These are phyloP conservation scores for Lathyrus tuberosus DNA, from an alignment of 306 rosid species.

Conservation along the genomic window DNA sequence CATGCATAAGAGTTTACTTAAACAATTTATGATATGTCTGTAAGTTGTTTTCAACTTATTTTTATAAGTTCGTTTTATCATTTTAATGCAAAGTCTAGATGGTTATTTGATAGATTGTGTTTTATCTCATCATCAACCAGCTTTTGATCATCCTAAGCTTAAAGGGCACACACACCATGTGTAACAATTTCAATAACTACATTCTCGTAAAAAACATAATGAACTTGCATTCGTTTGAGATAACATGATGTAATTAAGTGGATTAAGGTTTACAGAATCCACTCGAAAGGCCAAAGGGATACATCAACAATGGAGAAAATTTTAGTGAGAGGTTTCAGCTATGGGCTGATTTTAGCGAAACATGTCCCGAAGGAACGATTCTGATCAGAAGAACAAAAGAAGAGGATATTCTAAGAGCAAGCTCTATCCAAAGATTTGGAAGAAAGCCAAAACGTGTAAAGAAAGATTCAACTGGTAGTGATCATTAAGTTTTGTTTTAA, in stretches of 20 bases:
- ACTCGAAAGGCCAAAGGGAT: conserved; percentile 80
- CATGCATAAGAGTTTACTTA: conserved; percentile 55
- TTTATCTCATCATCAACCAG: conserved; percentile 78
- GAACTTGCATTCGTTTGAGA: conserved; percentile 30
- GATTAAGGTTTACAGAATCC: conserved; percentile 65
- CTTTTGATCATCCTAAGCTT: conserved; percentile 85
- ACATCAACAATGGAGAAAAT: conserved; percentile 41
- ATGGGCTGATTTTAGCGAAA: conserved; percentile 77
- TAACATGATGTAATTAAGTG: background rate
- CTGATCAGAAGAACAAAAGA: conserved; percentile 82
- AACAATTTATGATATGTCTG: background rate
- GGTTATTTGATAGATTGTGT: conserved; percentile 96
- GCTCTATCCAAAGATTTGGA: conserved; percentile 69
- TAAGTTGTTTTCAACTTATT: background rate
- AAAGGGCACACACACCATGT: conserved; percentile 79
- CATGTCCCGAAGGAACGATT: conserved; percentile 86
- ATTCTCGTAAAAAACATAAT: conserved; percentile 1
- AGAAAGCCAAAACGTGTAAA: conserved; percentile 70
- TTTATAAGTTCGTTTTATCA: background rate
- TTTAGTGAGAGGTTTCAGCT: conserved; percentile 59
- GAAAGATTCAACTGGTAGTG: conserved; percentile 78
- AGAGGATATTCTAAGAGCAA: conserved; percentile 77
- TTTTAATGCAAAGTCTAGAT: conserved; percentile 81
- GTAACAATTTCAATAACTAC: conserved; percentile 49
- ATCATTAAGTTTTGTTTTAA: conserved; percentile 3